Evolutionary conservation across 108 stramenopile species (phyloP).

Genomic region (Nitzschia sp.): DNA sequence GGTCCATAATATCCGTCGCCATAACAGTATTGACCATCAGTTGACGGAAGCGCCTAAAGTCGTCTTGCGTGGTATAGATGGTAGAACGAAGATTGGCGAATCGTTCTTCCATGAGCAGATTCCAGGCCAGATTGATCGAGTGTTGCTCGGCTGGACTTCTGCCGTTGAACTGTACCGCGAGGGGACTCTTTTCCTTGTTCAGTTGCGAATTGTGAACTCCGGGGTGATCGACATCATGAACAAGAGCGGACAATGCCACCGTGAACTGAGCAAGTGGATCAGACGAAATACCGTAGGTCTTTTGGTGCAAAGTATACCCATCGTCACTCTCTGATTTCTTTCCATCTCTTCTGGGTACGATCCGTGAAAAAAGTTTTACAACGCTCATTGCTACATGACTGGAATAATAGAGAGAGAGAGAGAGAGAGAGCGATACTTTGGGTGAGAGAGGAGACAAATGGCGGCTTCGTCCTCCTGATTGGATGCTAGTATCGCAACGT

Average conservation of each 20-base stretch:
- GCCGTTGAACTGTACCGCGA: conserved; percentile 29
- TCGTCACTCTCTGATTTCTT: not conserved
- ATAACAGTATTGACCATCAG: conserved; percentile 42
- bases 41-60: conserved; percentile 40
- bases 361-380: not conserved
- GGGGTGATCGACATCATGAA: conserved; percentile 58
- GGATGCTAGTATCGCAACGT: not conserved
- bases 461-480: not conserved
- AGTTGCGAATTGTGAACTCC: conserved; percentile 57
- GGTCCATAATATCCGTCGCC: conserved; percentile 51
- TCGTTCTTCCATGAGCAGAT: conserved; percentile 40
- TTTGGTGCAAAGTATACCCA: not conserved
- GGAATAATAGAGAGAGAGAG: not conserved
- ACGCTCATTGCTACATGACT: not conserved
- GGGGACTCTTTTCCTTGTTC: conserved; percentile 32
- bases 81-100: conserved; percentile 29
- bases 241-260: conserved; percentile 47
- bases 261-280: conserved; percentile 53
- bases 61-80: conserved; percentile 35
- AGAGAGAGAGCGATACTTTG: not conserved
- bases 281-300: conserved; percentile 33
- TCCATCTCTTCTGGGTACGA: not conserved
- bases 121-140: conserved; percentile 41
- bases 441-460: no score
- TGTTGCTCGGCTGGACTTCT: conserved; percentile 50